Conservation (phyloP, 331 rosid genomes). For the Spiraea crenata region DNA sequence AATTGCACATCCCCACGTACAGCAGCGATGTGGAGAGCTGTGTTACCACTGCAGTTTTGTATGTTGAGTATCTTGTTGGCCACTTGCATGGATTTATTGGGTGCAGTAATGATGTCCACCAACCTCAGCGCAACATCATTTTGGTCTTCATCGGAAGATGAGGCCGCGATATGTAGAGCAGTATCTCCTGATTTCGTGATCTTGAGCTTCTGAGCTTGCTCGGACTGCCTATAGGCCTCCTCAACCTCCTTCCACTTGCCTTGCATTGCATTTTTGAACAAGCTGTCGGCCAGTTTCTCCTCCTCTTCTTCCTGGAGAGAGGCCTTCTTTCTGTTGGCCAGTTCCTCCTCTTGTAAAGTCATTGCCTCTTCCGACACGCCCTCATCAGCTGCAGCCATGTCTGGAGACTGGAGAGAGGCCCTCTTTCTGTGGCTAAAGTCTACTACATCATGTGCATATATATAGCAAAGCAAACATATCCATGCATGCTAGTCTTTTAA, state of each 20-base stretch:
- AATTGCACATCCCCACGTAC: not conserved
- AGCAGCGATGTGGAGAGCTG: slow-evolving; percentile 25
- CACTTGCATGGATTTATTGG: not conserved
- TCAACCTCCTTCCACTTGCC: slow-evolving; percentile 23
- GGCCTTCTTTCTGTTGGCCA: too few species aligned
- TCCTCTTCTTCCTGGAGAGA: too few species aligned
- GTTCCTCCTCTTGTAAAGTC: too few species aligned
- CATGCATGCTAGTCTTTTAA: too few species aligned
- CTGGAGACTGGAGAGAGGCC: too few species aligned
- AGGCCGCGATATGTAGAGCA: slow-evolving; percentile 26
- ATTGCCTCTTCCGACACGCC: too few species aligned
- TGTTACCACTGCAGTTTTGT: slow-evolving; percentile 19
- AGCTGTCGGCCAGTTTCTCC: slow-evolving; percentile 6
- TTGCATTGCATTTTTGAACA: slow-evolving; percentile 25
- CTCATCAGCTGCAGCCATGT: too few species aligned
- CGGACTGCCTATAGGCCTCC: not conserved
- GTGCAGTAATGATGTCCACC: not conserved
- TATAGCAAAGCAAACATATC: too few species aligned
- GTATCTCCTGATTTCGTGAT: slow-evolving; percentile 27
- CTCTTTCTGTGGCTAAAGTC: too few species aligned
- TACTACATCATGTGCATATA: too few species aligned
- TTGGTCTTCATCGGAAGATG: slow-evolving; percentile 10
- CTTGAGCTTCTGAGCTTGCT: slow-evolving; percentile 10
- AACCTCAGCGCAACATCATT: slow-evolving; percentile 14
- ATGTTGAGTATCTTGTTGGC: slow-evolving; percentile 12